These are phyloP conservation scores for Pichia cephalocereana DNA, from an alignment of 805 yeast genomes.

Conservation along the genomic window DNA sequence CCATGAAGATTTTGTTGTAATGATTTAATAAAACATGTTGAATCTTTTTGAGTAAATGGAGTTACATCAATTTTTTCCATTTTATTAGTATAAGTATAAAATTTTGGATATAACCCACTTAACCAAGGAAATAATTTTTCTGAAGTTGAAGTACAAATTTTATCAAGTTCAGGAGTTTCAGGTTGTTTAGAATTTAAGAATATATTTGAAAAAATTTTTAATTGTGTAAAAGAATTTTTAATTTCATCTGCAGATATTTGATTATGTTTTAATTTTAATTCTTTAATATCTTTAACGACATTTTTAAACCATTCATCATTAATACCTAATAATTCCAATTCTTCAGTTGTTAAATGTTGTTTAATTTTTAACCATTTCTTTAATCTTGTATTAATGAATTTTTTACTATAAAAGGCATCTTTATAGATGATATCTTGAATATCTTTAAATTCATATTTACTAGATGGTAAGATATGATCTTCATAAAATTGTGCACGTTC, in stretches of 20 bases:
- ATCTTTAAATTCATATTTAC: slow-evolving; percentile 20
- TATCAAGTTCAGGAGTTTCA: slow-evolving; percentile 3
- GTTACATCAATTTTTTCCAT: slow-evolving; percentile 5
- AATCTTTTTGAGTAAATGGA: slow-evolving; percentile 6
- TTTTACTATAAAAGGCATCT: slow-evolving; percentile 22
- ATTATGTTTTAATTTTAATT: slow-evolving; percentile 17
- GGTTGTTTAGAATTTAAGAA: slow-evolving; percentile 12
- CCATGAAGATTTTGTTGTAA: slow-evolving; percentile 29
- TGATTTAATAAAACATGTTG: slow-evolving; percentile 22
- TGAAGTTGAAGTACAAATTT: slow-evolving; percentile 12
- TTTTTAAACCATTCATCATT: slow-evolving; percentile 18
- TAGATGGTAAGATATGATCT: slow-evolving; percentile 12
- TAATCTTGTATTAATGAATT: slow-evolving; percentile 19
- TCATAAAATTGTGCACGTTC: slow-evolving; percentile 16
- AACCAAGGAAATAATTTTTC: slow-evolving; percentile 34
- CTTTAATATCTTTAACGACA: slow-evolving; percentile 13
- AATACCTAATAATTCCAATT: slow-evolving; percentile 15
- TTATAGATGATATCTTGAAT: slow-evolving; percentile 22
- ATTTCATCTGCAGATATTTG: slow-evolving; percentile 19
- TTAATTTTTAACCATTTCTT: slow-evolving; percentile 22
- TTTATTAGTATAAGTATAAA: slow-evolving; percentile 26
- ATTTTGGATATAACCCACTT: slow-evolving; percentile 29
- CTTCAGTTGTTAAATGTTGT: slow-evolving; percentile 16
- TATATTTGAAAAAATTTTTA: slow-evolving; percentile 19
- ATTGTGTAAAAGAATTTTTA: slow-evolving; percentile 17